Base-by-base conservation (phyloP, 2,329 filamentous ascomycete genomes). In the Aspergillus bombycis region DNA sequence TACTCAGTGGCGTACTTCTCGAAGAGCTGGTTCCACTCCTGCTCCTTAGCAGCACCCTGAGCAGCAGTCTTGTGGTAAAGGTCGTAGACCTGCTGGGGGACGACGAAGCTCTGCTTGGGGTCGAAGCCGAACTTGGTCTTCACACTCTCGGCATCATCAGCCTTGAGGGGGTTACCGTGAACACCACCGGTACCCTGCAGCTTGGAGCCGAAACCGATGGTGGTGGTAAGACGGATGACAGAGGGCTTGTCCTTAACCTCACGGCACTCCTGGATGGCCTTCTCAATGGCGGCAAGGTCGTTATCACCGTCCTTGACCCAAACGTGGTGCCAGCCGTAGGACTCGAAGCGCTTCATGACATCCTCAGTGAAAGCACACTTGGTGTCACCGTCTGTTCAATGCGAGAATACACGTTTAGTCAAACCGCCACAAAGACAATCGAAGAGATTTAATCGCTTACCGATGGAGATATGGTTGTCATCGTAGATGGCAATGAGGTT, bases 401-500 rank as follows among this genome's bases (percentile, higher is more conserved):
- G 23, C 4, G 28, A 21, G 21, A 23, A 46, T 10, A 32, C 14
- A n/a, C 12, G 12, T 12, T 60, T 60, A 60, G 58, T 23, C 32
- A 46, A 11, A 34, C 30, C 1, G 19, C 16, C 10, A 21, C 14
- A 30, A 5, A 34, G 5, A 19, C 12, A 48, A 9, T 14, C 5
- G 10, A 9, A 9, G 5, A n/a, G 12, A 4, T 4, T 21, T 36
- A 21, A 26, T 57, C 32, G 65, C 85, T 78, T 77, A 89, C 88
- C 87, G 74, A 89, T 89, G 70, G 88, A 96, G 78, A 99, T 98
- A 81, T 97, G 91, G 88, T 99, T 99, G 86, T 99, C 95, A 78
- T 99, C 95, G 82, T 94, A 99, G 82, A 99, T 87, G 81, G 88
- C 89, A 82, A 98, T 98, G 77, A 99, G 86, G 87, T 98, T 99